A percentile compares a stretch with the other conserved stretches of the same genome.
These are phyloP conservation scores for Eragrostis tef DNA, from an alignment of 202 grass and related monocot genomes.

Conservation along the genomic window DNA sequence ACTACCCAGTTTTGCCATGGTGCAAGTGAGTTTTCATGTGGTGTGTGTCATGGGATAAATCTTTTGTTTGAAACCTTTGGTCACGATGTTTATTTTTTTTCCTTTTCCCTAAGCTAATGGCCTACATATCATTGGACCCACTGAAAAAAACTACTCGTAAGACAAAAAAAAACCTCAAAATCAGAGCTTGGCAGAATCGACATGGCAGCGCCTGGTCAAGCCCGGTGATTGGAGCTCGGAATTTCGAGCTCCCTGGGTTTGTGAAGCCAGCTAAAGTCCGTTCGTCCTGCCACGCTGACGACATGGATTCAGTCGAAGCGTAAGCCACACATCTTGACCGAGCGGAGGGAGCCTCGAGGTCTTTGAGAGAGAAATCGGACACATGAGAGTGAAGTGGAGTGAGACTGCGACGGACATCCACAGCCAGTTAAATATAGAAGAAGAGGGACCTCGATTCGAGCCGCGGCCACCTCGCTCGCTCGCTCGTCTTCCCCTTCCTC, in stretches of 20 bases:
- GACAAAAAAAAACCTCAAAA: neutral
- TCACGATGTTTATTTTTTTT: too few species aligned
- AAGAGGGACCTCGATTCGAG: neutral
- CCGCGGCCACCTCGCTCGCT: constrained; percentile 5
- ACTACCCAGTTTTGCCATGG: too few species aligned
- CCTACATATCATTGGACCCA: too few species aligned
- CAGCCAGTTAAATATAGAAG: constrained; percentile 48
- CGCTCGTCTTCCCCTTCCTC: neutral
- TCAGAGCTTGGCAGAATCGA: constrained; percentile 7
- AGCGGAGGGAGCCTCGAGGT: constrained; percentile 12
- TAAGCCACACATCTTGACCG: constrained; percentile 43
- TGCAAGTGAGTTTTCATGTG: too few species aligned
- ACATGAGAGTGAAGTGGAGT: neutral
- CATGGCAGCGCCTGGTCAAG: constrained; percentile 11
- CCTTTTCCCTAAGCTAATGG: too few species aligned
- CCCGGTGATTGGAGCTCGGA: constrained; percentile 36
- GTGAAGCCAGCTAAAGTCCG: neutral
- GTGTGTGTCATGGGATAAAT: too few species aligned
- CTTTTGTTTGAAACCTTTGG: too few species aligned
- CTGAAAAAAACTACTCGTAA: neutral
- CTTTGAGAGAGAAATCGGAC: neutral
- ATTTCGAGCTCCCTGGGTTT: neutral
- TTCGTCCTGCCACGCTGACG: neutral
- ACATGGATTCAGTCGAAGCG: constrained; percentile 40
- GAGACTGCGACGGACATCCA: neutral